Base-by-base conservation (phyloP, 805 yeast species). In the Wickerhamiella siamensis region DNA sequence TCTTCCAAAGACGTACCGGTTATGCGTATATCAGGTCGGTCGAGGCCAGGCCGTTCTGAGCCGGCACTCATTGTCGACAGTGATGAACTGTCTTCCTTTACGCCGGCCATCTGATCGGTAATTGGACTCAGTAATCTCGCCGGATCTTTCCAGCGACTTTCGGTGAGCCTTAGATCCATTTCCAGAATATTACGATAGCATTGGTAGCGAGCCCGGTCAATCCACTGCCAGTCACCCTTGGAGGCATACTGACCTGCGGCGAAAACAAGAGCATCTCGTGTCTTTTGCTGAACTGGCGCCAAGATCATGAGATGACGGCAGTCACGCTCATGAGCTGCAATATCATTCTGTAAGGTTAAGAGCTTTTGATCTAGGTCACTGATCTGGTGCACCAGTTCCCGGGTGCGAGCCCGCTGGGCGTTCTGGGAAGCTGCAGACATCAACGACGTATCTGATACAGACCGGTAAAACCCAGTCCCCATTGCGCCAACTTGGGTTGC, bases 211-310 rank as follows among this genome's bases (percentile, higher is more conserved):
- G 69, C 64, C 12, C 67, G 57, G 44, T 77, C 80, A 43, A 69
- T 69, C 66, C 75, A 67, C 31, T 70, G 56, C 74, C 76, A 71
- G 45, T 75, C 77, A 36, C 77, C 55, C 46, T 71, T 68, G 20
- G 72, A 65, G n/a, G 69, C 64, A 45, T 74, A 55, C 44, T 67
- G 61, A 35, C 69, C 67, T 17, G 70, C 66, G 3, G 74, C 64
- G 21, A 60, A 56, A 10, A 63, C 54, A 17, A 79, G 47, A 4
- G 59, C 53, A 17, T 74, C 80, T 38, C 71, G 63, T 1, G 83
- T 74, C 41, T 68, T 70, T 2, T 61, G 57, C 26, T 65, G 65
- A 22, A 79, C 60, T 1, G 87, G 87, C 12, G 78, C 68, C 33
- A 75, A 58, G 17, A 67, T 56, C 15, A 61, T 53, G 32, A 74